Conservation (phyloP, 1,284 basidiomycete species). For the Cystobasidium pallidum region DNA sequence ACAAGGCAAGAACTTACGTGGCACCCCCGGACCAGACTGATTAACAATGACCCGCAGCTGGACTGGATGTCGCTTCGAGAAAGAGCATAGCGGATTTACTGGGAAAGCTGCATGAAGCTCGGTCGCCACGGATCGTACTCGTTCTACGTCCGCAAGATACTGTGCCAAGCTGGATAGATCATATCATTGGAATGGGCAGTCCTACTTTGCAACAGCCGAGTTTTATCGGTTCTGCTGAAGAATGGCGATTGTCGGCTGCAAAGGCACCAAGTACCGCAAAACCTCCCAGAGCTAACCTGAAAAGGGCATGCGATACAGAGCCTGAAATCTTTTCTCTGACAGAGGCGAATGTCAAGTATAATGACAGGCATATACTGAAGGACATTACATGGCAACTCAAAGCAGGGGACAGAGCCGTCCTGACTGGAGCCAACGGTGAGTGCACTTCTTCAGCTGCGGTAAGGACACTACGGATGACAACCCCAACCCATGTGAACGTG, state of each 20-base stretch:
- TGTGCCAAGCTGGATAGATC: constrained; percentile 79
- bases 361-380: constrained; percentile 67
- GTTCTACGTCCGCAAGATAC: constrained; percentile 78
- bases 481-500: no score
- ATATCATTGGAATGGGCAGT: constrained; percentile 60
- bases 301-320: constrained; percentile 11
- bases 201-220: constrained; percentile 1
- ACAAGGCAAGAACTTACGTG: constrained; percentile 50
- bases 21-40: constrained; percentile 53
- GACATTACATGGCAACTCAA: constrained; percentile 77
- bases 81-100: constrained; percentile 66
- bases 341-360: constrained; percentile 73
- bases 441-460: background rate
- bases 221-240: constrained; percentile 18
- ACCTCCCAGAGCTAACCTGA: background rate
- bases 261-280: background rate
- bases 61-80: constrained; percentile 65
- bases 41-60: constrained; percentile 62
- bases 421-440: constrained; percentile 81
- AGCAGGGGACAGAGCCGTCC: constrained; percentile 80
- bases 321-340: constrained; percentile 66
- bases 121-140: constrained; percentile 66
- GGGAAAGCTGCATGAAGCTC: constrained; percentile 63
- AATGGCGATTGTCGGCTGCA: background rate
- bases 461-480: background rate